Evolutionary conservation across 768 basidiomycete genomes (phyloP), one percentile per base, ranked within the genome.

Genomic region (Xerocomellus intermedius): DNA sequence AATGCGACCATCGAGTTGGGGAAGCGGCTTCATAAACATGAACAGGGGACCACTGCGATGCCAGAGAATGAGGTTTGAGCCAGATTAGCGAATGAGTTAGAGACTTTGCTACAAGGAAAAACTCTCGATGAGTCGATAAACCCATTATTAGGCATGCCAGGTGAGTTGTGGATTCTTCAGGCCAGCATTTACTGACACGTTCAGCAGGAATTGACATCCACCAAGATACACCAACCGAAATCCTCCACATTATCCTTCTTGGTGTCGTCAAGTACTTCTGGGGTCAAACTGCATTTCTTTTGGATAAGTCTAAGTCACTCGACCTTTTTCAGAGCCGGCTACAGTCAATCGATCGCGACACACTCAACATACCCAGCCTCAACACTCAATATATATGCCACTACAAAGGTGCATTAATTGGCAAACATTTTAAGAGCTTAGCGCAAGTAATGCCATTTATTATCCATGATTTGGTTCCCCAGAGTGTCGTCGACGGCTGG

Each of bases 251-350:
- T 0, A 55, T 71, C 14, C 58, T 74, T 0, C 65, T 75, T 5
- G 68, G 73, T 12, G 54, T 72, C 6, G 61, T 73, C 8, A 74
- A 74, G 38, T 75, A 74, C 38, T 66, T 66, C 50, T 75, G 66
- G 60, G 63, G 59, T 0, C 64, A 69, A 33, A 65, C 59, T 0
- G 41, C 41, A 1, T 64, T 45, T 24, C 6, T 67, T 0, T 53
- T 72, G 0, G 64, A 69, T 12, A 68, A 69, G 41, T 21, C 48
- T 0, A 55, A 64, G 6, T 24, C 54, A 0, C 54, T 72, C 3
- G 33, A 39, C 0, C 10, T 58, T 0, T 72, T 74, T 37, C 63
- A 66, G 33, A 60, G 51, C 0, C 56, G 63, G 0, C 64, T 74
- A 10, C 56, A 64, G 2, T 73, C 72, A 0, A 45, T 70, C 8